A percentile compares a stretch with the other conserved stretches of the same genome.
Conservation (phyloP, 2,329 filamentous ascomycete genomes). For the Cordyceps sp. region DNA sequence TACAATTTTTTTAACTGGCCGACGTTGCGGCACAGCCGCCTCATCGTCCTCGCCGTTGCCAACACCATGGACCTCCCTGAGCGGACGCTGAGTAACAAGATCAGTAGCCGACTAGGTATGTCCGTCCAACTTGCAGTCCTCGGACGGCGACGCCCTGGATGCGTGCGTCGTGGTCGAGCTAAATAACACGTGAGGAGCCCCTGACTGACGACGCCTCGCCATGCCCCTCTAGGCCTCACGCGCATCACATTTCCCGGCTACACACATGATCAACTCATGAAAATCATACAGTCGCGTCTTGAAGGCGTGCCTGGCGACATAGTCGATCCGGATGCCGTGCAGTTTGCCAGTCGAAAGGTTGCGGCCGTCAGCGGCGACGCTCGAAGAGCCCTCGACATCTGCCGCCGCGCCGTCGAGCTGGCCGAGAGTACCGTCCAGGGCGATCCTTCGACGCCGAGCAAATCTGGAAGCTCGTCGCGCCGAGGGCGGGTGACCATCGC, state of each 20-base stretch:
- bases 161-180: too few relatives aligned
- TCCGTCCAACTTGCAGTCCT: conserved; percentile 3
- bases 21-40: conserved; percentile 69
- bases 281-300: conserved; percentile 88
- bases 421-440: conserved; percentile 54
- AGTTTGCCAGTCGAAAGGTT: conserved; percentile 93
- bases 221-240: conserved; percentile 48
- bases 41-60: conserved; percentile 92
- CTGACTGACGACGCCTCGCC: too few relatives aligned
- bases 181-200: too few relatives aligned
- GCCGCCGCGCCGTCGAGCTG: conserved; percentile 83
- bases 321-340: conserved; percentile 82
- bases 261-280: conserved; percentile 92
- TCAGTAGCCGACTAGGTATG: conserved; percentile 66
- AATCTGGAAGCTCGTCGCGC: conserved; percentile 15
- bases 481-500: conserved; percentile 64
- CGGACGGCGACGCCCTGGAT: background rate
- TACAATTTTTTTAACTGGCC: conserved; percentile 99
- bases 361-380: conserved; percentile 93
- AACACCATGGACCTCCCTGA: conserved; percentile 99
- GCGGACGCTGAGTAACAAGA: conserved; percentile 93
- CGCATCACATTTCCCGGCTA: conserved; percentile 96
- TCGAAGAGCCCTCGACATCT: conserved; percentile 83
- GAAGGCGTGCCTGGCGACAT: conserved; percentile 77
- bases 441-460: conserved; percentile 46